phyloP scores from a whole-genome alignment of 139 green algal genomes.

The Spirogloea muscicola region DNA sequence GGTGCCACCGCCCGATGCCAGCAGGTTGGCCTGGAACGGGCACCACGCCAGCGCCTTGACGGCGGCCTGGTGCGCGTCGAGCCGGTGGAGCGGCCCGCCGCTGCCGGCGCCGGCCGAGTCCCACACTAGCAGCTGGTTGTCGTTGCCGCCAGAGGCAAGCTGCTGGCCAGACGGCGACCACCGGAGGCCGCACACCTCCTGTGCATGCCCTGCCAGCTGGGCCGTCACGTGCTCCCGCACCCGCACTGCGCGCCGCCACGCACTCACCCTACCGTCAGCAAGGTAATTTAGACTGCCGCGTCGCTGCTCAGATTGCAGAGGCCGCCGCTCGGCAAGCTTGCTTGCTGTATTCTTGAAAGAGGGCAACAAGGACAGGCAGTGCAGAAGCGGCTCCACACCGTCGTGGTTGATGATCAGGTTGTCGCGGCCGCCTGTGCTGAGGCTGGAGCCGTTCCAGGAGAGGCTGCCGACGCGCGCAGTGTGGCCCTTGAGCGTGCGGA shows the following conservation, averaged over 20 bases:
- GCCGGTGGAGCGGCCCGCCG: constrained; percentile 47
- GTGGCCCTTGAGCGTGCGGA: constrained; percentile 84
- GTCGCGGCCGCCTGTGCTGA: constrained; percentile 79
- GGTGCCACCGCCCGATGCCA: constrained; percentile 74
- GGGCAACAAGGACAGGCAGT: too few relatives aligned
- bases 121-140: constrained; percentile 83
- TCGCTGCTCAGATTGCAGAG: too few relatives aligned
- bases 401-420: constrained; percentile 87
- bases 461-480: constrained; percentile 76
- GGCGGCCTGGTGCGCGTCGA: constrained; percentile 70
- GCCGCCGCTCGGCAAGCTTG: too few relatives aligned
- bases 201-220: constrained; percentile 60
- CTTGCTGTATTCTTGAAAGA: too few relatives aligned
- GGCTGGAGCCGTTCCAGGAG: constrained; percentile 77
- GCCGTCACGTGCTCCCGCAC: constrained; percentile 68
- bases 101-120: constrained; percentile 47
- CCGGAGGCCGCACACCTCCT: constrained; percentile 80
- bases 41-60: constrained; percentile 88
- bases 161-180: constrained; percentile 74
- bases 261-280: too few relatives aligned
- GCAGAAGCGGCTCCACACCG: constrained; percentile 62
- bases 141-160: constrained; percentile 78
- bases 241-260: constrained; percentile 71
- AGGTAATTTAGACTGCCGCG: too few relatives aligned
- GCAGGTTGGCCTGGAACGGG: constrained; percentile 81